phyloP scores from a whole-genome alignment of 768 basidiomycete genomes.

The Omphalotus guepiniiformis region DNA sequence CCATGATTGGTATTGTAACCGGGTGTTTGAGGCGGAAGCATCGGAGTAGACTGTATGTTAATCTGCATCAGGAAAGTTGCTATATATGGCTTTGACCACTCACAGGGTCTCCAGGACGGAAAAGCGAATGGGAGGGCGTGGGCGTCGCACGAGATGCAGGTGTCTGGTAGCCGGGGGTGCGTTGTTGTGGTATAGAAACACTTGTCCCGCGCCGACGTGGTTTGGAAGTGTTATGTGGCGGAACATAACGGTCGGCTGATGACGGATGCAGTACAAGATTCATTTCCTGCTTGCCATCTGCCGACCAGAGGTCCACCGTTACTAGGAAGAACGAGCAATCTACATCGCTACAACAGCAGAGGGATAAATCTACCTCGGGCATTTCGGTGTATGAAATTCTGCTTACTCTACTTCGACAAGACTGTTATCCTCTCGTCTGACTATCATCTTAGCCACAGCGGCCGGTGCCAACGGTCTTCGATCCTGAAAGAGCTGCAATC shows the following conservation, averaged over 20 bases:
- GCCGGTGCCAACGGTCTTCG: conserved; percentile 90
- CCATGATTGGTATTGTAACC: conserved; percentile 35
- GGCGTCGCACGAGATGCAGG: conserved; percentile 28
- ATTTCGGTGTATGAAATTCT: conserved; percentile 5
- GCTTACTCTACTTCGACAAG: conserved; percentile 75
- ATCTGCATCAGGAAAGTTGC: neutral
- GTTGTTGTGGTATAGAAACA: conserved; percentile 12
- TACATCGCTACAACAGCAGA: conserved; percentile 53
- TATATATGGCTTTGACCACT: neutral
- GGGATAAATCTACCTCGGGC: no score
- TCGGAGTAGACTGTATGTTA: neutral
- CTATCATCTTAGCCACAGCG: conserved; percentile 80
- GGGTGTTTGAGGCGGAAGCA: conserved; percentile 21
- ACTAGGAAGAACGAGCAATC: conserved; percentile 87
- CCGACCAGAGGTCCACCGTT: conserved; percentile 91
- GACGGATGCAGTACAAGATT: conserved; percentile 89
- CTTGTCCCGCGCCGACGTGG: conserved; percentile 21
- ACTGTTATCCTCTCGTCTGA: conserved; percentile 61
- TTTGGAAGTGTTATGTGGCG: conserved; percentile 26
- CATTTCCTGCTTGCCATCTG: conserved; percentile 76
- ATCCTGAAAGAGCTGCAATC: conserved; percentile 55
- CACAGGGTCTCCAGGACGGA: conserved; percentile 24
- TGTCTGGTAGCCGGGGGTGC: conserved; percentile 20
- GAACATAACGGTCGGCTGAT: conserved; percentile 70
- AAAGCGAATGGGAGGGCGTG: conserved; percentile 23